Conservation (phyloP, 495 filamentous ascomycete species). For the Clavariopsis aquatica region DNA sequence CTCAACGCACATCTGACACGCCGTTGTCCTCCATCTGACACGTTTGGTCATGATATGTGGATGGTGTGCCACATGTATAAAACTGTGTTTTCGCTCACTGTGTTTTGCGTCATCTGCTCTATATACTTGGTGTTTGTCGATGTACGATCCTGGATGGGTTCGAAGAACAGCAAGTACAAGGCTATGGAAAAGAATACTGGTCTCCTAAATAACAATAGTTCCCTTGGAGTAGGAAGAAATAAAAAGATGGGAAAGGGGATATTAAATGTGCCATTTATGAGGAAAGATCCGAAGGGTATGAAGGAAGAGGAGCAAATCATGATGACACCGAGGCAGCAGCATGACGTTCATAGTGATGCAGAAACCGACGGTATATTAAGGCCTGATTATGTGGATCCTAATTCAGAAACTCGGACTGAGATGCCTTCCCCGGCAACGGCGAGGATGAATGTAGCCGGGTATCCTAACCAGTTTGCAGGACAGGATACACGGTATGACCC, state of each 20-base stretch:
- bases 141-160: background rate
- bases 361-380: background rate
- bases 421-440: background rate
- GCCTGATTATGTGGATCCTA: background rate
- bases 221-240: background rate
- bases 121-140: background rate
- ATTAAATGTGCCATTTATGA: background rate
- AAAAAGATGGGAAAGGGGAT: background rate
- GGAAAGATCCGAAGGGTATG: background rate
- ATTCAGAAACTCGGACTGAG: background rate
- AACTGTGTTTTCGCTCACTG: slow-evolving; percentile 4
- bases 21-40: background rate
- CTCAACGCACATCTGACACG: slow-evolving; percentile 1
- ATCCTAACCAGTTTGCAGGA: background rate
- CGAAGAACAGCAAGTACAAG: slow-evolving; percentile 8
- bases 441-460: background rate
- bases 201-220: background rate
- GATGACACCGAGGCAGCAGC: slow-evolving; percentile 5
- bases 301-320: slow-evolving; percentile 1
- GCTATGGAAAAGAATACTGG: background rate
- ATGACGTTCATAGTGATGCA: background rate
- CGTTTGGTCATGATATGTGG: slow-evolving; percentile 11
- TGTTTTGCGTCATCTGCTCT: background rate
- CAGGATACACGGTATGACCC: slow-evolving; percentile 13
- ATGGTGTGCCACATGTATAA: slow-evolving; percentile 18